phyloP scores from a whole-genome alignment of 2,329 filamentous ascomycete species.

The Trichoderma guizhouense region DNA sequence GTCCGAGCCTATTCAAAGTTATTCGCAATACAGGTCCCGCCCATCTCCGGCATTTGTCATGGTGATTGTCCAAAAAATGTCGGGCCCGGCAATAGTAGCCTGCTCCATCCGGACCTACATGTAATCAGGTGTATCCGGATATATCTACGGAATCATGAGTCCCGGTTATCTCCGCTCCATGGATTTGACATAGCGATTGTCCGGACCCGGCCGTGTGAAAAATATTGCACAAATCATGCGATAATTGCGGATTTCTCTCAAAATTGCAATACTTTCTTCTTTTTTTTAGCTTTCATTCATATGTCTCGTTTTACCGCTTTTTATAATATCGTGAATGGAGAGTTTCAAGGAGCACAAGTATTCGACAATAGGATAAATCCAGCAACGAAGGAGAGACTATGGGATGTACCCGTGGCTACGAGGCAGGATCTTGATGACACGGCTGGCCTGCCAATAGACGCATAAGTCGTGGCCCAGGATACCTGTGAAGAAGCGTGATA shows the following conservation, averaged over 20 bases:
- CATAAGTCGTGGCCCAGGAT: neutral
- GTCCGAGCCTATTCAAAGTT: neutral
- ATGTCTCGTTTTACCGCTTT: no score
- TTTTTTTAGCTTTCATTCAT: no score
- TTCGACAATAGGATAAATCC: no score
- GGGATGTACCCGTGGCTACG: no score
- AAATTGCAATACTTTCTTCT: no score
- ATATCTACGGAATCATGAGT: no score
- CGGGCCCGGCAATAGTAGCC: neutral
- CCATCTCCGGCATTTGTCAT: neutral
- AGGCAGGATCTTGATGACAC: no score
- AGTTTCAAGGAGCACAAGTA: no score
- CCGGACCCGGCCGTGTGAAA: neutral
- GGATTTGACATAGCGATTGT: neutral
- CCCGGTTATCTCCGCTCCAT: neutral
- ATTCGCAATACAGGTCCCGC: neutral
- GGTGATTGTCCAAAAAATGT: neutral
- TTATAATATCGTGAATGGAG: no score
- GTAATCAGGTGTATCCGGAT: accelerated
- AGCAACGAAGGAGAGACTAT: no score
- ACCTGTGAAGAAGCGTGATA: neutral
- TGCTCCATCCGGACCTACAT: neutral
- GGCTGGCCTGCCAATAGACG: no score
- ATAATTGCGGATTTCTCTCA: neutral
- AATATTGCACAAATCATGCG: neutral